These are phyloP conservation scores for Ceratobasidium sp. DNA, from an alignment of 1,284 basidiomycete species.

Conservation along the genomic window DNA sequence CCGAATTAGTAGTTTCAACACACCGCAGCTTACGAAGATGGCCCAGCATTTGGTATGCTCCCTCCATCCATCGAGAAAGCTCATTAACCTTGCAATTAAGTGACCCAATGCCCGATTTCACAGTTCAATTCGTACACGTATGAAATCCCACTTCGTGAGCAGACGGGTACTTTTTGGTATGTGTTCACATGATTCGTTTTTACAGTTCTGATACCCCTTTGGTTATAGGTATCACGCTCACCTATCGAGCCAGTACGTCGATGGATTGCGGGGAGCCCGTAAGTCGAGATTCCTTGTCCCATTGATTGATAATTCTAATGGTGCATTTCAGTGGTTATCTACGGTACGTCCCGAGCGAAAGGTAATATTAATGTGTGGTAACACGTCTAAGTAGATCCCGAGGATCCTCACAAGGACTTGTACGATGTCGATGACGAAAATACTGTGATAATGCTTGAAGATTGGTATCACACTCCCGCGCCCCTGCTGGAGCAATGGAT, in stretches of 20 bases:
- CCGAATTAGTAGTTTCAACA: slow-evolving; percentile 17
- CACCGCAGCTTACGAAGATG: slow-evolving; percentile 18
- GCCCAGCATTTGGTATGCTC: slow-evolving; percentile 27
- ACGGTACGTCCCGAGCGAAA: slow-evolving; percentile 1
- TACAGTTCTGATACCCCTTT: slow-evolving; percentile 5
- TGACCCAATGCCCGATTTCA: slow-evolving; percentile 35
- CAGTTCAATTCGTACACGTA: slow-evolving; percentile 36
- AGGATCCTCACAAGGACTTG: slow-evolving; percentile 17
- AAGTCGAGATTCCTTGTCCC: neutral
- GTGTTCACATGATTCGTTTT: too few relatives aligned
- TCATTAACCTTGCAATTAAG: neutral
- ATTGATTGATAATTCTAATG: neutral
- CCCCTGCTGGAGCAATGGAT: slow-evolving; percentile 20
- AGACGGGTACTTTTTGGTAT: slow-evolving; percentile 32
- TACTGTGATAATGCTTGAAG: slow-evolving; percentile 20
- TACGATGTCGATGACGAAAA: slow-evolving; percentile 31
- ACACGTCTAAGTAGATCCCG: neutral
- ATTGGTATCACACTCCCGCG: slow-evolving; percentile 31
- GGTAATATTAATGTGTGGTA: neutral
- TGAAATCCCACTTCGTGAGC: slow-evolving; percentile 20
- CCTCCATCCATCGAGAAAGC: too few relatives aligned
- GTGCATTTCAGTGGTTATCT: slow-evolving; percentile 8
- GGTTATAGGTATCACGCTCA: slow-evolving; percentile 22
- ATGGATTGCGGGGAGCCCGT: slow-evolving; percentile 21
- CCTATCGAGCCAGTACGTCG: slow-evolving; percentile 31